A percentile compares a stretch with the other conserved stretches of the same genome.
These are phyloP conservation scores for Protostelium mycophagum DNA, from an alignment of 78 protist genomes.

Conservation along the genomic window DNA sequence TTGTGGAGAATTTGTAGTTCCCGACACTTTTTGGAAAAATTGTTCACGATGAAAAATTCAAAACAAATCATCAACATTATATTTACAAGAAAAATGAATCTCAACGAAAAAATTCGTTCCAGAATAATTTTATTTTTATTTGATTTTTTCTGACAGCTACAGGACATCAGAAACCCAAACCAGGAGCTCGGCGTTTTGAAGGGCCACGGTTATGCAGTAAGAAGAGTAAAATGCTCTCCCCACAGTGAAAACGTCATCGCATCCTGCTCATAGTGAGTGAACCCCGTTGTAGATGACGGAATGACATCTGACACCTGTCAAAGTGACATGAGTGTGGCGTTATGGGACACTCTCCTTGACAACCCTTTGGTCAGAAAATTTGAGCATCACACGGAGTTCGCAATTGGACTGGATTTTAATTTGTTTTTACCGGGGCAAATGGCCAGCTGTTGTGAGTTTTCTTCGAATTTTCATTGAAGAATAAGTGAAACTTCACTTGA, in stretches of 20 bases:
- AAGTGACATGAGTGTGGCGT: constrained; percentile 63
- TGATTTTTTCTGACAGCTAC: not conserved
- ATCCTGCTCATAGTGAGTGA: constrained; percentile 65
- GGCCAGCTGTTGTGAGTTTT: constrained; percentile 34
- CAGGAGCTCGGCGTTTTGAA: constrained; percentile 28
- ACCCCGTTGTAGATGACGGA: not conserved
- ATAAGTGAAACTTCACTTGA: too few species aligned
- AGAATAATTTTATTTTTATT: not conserved
- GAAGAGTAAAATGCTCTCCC: constrained; percentile 75
- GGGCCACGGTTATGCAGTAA: constrained; percentile 70
- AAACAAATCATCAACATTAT: not conserved
- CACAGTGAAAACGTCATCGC: constrained; percentile 59
- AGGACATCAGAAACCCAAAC: constrained; percentile 64
- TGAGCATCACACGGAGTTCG: constrained; percentile 79
- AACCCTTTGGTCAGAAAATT: constrained; percentile 44
- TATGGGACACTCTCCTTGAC: constrained; percentile 68
- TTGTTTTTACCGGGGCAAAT: constrained; percentile 64
- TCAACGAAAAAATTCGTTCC: not conserved
- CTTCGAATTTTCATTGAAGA: too few species aligned
- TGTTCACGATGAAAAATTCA: not conserved
- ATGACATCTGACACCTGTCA: too few species aligned
- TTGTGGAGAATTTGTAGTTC: too few species aligned
- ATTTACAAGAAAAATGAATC: too few species aligned
- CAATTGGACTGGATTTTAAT: constrained; percentile 72
- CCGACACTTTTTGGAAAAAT: too few species aligned